These are phyloP conservation scores for Juncus effusus DNA, from an alignment of 176 grass and related monocot species.

Conservation along the genomic window DNA sequence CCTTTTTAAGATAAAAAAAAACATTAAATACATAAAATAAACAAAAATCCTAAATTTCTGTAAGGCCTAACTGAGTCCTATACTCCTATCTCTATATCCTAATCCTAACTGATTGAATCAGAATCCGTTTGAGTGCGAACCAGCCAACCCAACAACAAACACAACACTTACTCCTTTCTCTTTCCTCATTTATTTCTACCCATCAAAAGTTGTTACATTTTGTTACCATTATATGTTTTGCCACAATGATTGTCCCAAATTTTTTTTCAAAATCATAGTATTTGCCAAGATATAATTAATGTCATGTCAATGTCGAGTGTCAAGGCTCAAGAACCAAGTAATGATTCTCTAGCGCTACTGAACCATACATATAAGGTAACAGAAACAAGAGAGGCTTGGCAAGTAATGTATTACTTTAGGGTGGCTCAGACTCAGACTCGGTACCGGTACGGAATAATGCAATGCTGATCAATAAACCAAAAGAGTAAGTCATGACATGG, in stretches of 20 bases:
- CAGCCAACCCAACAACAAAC: conserved; percentile 29
- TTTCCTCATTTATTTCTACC: conserved; percentile 11
- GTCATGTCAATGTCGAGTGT: background rate
- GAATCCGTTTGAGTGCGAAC: background rate
- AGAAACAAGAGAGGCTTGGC: conserved; percentile 10
- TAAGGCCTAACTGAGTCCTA: background rate
- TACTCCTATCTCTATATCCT: too few relatives aligned
- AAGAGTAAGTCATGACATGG: conserved; percentile 11
- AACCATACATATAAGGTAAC: conserved; percentile 12
- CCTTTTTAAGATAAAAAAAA: conserved; percentile 18
- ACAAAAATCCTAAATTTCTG: conserved; percentile 10
- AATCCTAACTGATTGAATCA: too few relatives aligned
- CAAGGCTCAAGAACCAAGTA: conserved; percentile 9
- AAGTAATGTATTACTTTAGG: conserved; percentile 12
- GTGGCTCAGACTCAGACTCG: background rate
- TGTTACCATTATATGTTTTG: too few relatives aligned
- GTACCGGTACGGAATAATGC: background rate
- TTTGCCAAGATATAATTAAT: too few relatives aligned
- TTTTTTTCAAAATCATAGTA: too few relatives aligned
- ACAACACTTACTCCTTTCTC: conserved; percentile 1
- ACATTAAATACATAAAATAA: background rate
- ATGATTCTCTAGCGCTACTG: background rate
- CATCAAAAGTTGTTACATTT: background rate
- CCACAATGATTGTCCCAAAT: too few relatives aligned
- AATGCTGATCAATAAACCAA: background rate